phyloP scores from a whole-genome alignment of 2,329 filamentous ascomycete species.

The Colletotrichum costaricense region DNA sequence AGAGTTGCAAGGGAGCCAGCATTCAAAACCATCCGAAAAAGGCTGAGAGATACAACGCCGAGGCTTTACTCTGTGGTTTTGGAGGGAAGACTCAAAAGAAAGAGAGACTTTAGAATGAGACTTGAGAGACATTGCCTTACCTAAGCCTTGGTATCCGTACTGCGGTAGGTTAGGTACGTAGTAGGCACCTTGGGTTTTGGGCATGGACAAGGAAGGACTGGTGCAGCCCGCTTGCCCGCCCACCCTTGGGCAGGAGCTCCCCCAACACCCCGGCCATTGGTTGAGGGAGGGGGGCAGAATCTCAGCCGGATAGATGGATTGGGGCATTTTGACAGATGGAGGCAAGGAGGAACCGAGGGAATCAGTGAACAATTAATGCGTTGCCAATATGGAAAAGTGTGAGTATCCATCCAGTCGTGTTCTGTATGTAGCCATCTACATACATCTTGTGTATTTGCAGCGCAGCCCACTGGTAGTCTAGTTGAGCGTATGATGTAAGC shows the following conservation, averaged over 20 bases:
- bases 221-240: slow-evolving; percentile 27
- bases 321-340: background rate
- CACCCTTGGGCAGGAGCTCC: slow-evolving; percentile 34
- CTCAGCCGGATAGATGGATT: slow-evolving; percentile 17
- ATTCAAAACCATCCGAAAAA: background rate
- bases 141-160: background rate
- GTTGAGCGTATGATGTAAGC: background rate
- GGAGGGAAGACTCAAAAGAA: background rate
- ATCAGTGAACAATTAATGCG: slow-evolving; percentile 3
- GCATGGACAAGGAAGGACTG: slow-evolving; percentile 27
- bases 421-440: background rate
- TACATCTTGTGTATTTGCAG: background rate
- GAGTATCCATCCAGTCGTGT: background rate
- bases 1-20: background rate
- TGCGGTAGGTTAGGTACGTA: background rate
- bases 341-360: background rate
- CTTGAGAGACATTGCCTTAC: slow-evolving; percentile 1
- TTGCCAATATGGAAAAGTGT: background rate
- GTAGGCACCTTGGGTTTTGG: background rate
- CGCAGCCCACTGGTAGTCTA: background rate
- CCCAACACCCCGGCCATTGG: slow-evolving; percentile 43
- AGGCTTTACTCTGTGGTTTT: background rate
- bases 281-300: slow-evolving; percentile 37
- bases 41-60: background rate
- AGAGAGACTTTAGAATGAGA: background rate